These are phyloP conservation scores for Aspergillus sergii DNA, from an alignment of 2,329 filamentous ascomycete genomes.

Conservation along the genomic window DNA sequence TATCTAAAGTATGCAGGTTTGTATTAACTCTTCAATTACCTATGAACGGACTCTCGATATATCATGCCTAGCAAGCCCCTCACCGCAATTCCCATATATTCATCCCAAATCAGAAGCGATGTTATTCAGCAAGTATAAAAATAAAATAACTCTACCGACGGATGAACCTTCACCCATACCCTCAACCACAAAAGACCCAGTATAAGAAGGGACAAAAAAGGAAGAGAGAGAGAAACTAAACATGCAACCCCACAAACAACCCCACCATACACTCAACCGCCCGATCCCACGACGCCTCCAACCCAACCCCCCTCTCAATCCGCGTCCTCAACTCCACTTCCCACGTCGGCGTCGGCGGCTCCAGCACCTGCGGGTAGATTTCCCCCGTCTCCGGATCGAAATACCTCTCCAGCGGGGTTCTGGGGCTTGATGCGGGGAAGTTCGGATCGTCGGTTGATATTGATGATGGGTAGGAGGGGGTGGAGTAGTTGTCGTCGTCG, in stretches of 20 bases:
- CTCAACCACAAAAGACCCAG: too few species aligned
- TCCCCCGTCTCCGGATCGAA: conserved; percentile 23
- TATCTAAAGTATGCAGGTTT: too few species aligned
- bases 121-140: too few species aligned
- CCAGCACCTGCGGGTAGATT: conserved; percentile 16
- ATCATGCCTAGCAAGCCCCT: too few species aligned
- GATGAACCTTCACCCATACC: too few species aligned
- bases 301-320: background rate
- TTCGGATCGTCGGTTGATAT: background rate
- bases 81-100: too few species aligned
- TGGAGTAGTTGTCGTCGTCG: background rate
- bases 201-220: background rate
- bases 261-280: conserved; percentile 4
- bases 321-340: background rate
- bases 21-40: too few species aligned
- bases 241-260: background rate
- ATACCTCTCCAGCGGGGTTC: conserved; percentile 18
- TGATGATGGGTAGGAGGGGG: background rate
- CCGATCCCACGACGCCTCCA: background rate
- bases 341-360: conserved; percentile 9
- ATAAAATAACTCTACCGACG: too few species aligned
- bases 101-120: too few species aligned
- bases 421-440: background rate
- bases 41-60: too few species aligned
- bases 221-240: background rate